Percentiles rank a stretch among this genome's conserved stretches.
Evolutionary conservation across 192 early-diverging fungal species (phyloP).

Genomic region (Endogone sp.): DNA sequence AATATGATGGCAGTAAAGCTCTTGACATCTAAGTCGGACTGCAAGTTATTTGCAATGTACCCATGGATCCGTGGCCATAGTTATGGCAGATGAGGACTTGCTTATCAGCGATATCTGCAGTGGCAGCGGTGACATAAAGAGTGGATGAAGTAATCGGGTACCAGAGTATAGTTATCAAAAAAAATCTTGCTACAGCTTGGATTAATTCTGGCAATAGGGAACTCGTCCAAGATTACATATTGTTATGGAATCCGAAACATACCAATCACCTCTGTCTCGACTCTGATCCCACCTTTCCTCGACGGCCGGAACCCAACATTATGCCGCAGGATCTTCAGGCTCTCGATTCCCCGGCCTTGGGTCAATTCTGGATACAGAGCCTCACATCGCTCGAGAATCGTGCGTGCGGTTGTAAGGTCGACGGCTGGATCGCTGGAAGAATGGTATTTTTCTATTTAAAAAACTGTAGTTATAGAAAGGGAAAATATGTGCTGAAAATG

Average conservation of each 20-base stretch:
- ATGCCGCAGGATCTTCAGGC: constrained; percentile 37
- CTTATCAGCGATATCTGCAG: not conserved
- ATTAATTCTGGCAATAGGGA: too few species aligned
- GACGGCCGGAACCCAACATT: constrained; percentile 55
- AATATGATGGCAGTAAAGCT: too few species aligned
- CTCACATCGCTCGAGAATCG: constrained; percentile 36
- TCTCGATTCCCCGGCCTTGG: constrained; percentile 27
- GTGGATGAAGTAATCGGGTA: too few species aligned
- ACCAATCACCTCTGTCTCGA: constrained; percentile 51
- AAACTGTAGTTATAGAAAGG: too few species aligned
- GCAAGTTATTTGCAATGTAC: not conserved
- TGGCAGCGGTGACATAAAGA: too few species aligned
- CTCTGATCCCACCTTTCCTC: constrained; percentile 40
- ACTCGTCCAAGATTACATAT: too few species aligned
- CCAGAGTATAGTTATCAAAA: too few species aligned
- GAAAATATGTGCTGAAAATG: too few species aligned
- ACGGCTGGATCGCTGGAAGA: constrained; percentile 24
- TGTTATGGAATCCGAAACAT: too few species aligned
- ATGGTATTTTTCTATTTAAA: constrained; percentile 3
- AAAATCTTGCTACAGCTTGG: too few species aligned
- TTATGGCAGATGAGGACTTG: constrained; percentile 51
- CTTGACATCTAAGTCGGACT: not conserved
- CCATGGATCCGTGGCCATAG: constrained; percentile 53
- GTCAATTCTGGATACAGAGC: constrained; percentile 43
- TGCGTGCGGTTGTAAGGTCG: constrained; percentile 21